Base-by-base conservation (phyloP, 176 grass and related monocot genomes). In the Sorghum bicolor region DNA sequence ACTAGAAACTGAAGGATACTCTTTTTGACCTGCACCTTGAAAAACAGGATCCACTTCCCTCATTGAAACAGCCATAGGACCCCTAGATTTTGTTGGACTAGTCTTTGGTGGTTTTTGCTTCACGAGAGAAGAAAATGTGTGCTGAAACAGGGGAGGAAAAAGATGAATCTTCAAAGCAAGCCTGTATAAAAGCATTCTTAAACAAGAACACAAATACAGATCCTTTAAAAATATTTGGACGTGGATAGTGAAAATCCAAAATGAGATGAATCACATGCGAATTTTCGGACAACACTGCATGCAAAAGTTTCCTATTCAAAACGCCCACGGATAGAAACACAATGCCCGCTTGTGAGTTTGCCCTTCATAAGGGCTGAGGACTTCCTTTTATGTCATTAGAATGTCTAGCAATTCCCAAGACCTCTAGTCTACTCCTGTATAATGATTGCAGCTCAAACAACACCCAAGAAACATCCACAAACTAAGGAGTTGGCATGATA, bases 1-100 rank as follows among this genome's bases (percentile, higher is more conserved):
- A 84, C 30, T 44, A 84, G 22, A 61, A 83, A 78, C 11, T 79
- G 40, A 91, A 84, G 95, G 92, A 97, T 97, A 97, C 95, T 91
- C 86, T 77, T 97, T 97, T 88, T 93, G 95, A 44, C 92, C 95
- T 17, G 86, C 86, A n/a, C 92, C 88, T 78, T 94, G 92, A 85
- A 97, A 97, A 64, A 87, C 92, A 34, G 92, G 81, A 82, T 97
- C 95, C 50, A 97, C 79, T 67, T 97, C 95, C 79, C 88, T 90
- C 92, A 94, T 91, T 53, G 95, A 97, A 87, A 97, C 84, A 28
- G 92, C 84, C 95, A 97, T 97, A 79, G 80, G 57, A 67, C 63
- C 80, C 88, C 82, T 93, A 36, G 85, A 50, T 79, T 83, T 92
- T 80, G 83, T 78, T 6, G 86, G 79, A 88, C 78, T 88, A 80